Evolutionary conservation across 2,329 filamentous ascomycete species (phyloP).

Genomic region (Tricladium varicosporioides): DNA sequence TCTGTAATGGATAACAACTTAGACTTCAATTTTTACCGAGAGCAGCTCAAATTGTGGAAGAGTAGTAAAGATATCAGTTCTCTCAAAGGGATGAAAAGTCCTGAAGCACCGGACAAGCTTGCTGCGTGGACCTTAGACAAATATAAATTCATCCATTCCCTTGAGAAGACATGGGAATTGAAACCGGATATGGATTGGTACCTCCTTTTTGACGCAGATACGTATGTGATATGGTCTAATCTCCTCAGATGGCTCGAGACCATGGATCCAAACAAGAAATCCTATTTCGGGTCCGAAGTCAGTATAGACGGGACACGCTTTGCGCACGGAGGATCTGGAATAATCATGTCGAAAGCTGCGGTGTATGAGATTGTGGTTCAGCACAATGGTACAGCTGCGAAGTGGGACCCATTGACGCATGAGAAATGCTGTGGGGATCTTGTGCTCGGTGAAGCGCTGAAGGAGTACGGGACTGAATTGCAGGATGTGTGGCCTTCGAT

Average conservation of each 20-base stretch:
- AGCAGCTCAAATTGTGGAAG: constrained; percentile 43
- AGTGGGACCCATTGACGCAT: constrained; percentile 43
- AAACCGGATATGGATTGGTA: constrained; percentile 57
- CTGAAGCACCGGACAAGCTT: constrained; percentile 32
- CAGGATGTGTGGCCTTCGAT: constrained; percentile 51
- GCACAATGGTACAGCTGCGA: constrained; percentile 43
- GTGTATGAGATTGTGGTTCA: constrained; percentile 46
- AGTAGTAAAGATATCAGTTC: constrained; percentile 43
- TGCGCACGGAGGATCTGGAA: constrained; percentile 56
- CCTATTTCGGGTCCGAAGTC: constrained; percentile 52
- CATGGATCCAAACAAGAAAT: constrained; percentile 33
- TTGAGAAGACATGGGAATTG: constrained; percentile 51
- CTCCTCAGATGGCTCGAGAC: constrained; percentile 34
- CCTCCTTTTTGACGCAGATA: constrained; percentile 57
- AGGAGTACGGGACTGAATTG: constrained; percentile 43
- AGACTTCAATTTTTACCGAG: constrained; percentile 48
- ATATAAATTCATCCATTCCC: constrained; percentile 60
- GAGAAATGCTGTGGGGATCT: constrained; percentile 52
- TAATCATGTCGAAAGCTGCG: constrained; percentile 49
- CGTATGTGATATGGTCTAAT: constrained; percentile 54
- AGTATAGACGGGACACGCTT: constrained; percentile 45
- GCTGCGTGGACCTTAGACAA: constrained; percentile 56
- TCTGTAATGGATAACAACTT: constrained; percentile 42
- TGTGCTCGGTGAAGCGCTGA: constrained; percentile 45
- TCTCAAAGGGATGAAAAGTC: constrained; percentile 11